Evolutionary conservation across 2,329 filamentous ascomycete genomes (phyloP), one percentile per base, ranked within the genome.

Genomic region (Ophiosphaerella herpotricha): DNA sequence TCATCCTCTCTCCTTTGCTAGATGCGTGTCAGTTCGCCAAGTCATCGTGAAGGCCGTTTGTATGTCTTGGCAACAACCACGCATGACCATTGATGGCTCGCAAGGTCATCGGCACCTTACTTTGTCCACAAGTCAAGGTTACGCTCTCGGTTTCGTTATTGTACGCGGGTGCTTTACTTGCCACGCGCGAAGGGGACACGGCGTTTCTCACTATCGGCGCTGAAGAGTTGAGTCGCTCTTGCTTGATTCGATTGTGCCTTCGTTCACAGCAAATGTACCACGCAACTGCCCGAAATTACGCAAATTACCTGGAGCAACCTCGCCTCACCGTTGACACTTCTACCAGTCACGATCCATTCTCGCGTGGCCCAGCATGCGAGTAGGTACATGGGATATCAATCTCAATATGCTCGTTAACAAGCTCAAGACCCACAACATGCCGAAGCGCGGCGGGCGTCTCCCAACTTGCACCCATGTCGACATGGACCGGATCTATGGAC

Each of bases 401-500:
- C 23, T 40, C 13, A 9, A 29, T 31, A 31, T 47, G 34, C 50
- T 41, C n/a, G 50, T 52, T 62, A 39, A 67, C 40, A n/a, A 39
- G n/a, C 37, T 50, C 39, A 55, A 63, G 62, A 14, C 48, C n/a
- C 57, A 54, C 50, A 52, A 44, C 14, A 61, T 60, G 49, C 48
- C 57, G 35, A 63, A 55, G 55, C 64, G 54, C 32, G 37, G 48
- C 32, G 37, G 48, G 21, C 57, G 57, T 36, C 46, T 55, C 18
- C 67, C 68, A 35, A 73, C 70, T 50, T 91, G 89, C 71, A 88
- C 84, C 2, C 89, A 92, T 65, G 74, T 85, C 39, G 85, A 80
- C 47, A 86, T 91, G 80, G 82, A 84, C 8, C 83, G 87, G 24
- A 70, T 90, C 38, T 89, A 85, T 40, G 54, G 81, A 80, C 31